These are phyloP conservation scores for Saturnispora bothae DNA, from an alignment of 805 yeast genomes.

Conservation along the genomic window DNA sequence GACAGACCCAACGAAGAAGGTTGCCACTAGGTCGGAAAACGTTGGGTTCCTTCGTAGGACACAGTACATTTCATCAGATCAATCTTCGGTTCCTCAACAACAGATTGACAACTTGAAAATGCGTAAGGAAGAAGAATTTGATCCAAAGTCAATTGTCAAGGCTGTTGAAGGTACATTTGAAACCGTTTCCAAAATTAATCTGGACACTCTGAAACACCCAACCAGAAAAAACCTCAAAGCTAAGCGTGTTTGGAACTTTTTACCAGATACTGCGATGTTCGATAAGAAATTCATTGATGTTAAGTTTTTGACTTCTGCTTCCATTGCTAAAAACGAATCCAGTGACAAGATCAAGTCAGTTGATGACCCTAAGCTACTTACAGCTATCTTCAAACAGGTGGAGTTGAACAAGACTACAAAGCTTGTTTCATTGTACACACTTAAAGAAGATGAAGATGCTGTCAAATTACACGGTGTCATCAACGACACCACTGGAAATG, in stretches of 20 bases:
- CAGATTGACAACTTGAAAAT: slow-evolving; percentile 17
- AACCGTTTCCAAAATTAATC: slow-evolving; percentile 27
- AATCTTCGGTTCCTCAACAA: slow-evolving; percentile 16
- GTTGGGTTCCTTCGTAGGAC: slow-evolving; percentile 79
- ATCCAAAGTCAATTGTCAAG: slow-evolving; percentile 53
- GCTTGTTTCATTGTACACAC: slow-evolving; percentile 62
- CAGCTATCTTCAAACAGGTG: slow-evolving; percentile 66
- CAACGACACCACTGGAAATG: slow-evolving; percentile 38
- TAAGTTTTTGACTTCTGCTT: slow-evolving; percentile 52
- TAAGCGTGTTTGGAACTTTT: slow-evolving; percentile 63
- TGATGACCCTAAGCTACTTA: slow-evolving; percentile 30
- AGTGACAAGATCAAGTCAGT: slow-evolving; percentile 25
- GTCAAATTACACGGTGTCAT: slow-evolving; percentile 28
- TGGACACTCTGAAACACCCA: slow-evolving; percentile 55
- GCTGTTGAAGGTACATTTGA: slow-evolving; percentile 76
- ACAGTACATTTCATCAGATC: slow-evolving; percentile 71
- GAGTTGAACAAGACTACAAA: slow-evolving; percentile 53
- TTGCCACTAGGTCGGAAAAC: slow-evolving; percentile 26
- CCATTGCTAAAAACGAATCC: slow-evolving; percentile 30
- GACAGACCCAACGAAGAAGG: slow-evolving; percentile 62
- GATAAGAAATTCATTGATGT: slow-evolving; percentile 64
- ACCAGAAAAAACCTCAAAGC: slow-evolving; percentile 63
- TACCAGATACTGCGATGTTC: slow-evolving; percentile 87
- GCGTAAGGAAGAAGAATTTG: slow-evolving; percentile 30
- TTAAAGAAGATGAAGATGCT: slow-evolving; percentile 29